Evolutionary conservation across 768 basidiomycete genomes (phyloP).

Genomic region (Hysterangium stoloniferum): DNA sequence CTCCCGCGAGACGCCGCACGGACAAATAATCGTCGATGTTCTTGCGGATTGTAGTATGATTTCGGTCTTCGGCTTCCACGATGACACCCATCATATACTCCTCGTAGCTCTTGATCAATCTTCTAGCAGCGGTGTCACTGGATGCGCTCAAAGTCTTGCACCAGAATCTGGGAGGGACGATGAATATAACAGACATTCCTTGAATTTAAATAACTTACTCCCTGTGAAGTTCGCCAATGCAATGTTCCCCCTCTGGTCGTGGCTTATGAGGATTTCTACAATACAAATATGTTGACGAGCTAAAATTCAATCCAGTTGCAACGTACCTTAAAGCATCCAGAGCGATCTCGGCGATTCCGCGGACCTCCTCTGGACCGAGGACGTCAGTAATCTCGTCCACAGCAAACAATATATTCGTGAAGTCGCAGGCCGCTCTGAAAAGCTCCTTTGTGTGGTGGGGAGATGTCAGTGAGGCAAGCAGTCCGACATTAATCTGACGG

Average conservation of each 20-base stretch:
- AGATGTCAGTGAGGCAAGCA: neutral
- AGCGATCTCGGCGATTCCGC: neutral
- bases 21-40: constrained; percentile 67
- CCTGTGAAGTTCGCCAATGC: neutral
- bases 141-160: neutral
- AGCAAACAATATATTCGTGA: neutral
- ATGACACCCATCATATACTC: constrained; percentile 75
- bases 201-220: neutral
- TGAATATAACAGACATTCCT: neutral
- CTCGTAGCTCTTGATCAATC: constrained; percentile 73
- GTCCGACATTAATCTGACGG: neutral
- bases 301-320: too few relatives aligned
- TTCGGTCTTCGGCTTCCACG: constrained; percentile 64
- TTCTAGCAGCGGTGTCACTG: neutral
- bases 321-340: neutral
- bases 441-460: neutral
- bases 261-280: neutral
- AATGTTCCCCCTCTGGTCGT: neutral
- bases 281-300: too few relatives aligned
- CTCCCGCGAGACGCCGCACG: constrained; percentile 72
- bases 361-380: neutral
- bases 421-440: neutral
- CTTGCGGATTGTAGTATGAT: constrained; percentile 55
- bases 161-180: neutral
- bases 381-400: neutral